Evolutionary conservation across 208 protist genomes (phyloP).

Genomic region (Wallacemonas sp.): DNA sequence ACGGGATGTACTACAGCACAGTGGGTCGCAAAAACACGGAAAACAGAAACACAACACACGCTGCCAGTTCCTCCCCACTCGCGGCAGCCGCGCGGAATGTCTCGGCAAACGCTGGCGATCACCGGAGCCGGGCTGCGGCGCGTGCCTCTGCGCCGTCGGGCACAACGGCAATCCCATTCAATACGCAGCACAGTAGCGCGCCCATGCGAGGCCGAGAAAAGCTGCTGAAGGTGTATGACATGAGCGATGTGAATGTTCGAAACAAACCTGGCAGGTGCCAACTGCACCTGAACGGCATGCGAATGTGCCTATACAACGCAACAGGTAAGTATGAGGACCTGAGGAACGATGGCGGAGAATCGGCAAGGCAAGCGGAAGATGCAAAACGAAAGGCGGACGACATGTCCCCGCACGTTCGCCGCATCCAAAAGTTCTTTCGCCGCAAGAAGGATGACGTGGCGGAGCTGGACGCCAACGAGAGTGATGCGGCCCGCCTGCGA

Average conservation of each 20-base stretch:
- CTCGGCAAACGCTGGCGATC: not conserved
- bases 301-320: slow-evolving; percentile 79
- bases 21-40: slow-evolving; percentile 4
- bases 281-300: slow-evolving; percentile 86
- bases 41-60: not conserved
- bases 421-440: slow-evolving; percentile 4
- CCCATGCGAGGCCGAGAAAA: slow-evolving; percentile 21
- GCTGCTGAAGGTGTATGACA: slow-evolving; percentile 61
- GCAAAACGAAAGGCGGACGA: slow-evolving; percentile 10
- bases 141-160: not conserved
- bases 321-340: slow-evolving; percentile 79
- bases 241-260: slow-evolving; percentile 52
- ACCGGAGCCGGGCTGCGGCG: not conserved
- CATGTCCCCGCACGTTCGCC: not conserved
- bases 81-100: not conserved
- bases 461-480: slow-evolving; percentile 23
- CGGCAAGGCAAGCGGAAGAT: slow-evolving; percentile 7
- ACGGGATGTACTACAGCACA: not conserved
- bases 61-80: not conserved
- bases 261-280: slow-evolving; percentile 55
- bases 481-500: slow-evolving; percentile 17
- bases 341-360: slow-evolving; percentile 7
- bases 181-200: not conserved
- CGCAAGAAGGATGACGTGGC: slow-evolving; percentile 9
- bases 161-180: not conserved